Conservation (phyloP, 345 rosid genomes). For the Arabidopsis suecica region DNA sequence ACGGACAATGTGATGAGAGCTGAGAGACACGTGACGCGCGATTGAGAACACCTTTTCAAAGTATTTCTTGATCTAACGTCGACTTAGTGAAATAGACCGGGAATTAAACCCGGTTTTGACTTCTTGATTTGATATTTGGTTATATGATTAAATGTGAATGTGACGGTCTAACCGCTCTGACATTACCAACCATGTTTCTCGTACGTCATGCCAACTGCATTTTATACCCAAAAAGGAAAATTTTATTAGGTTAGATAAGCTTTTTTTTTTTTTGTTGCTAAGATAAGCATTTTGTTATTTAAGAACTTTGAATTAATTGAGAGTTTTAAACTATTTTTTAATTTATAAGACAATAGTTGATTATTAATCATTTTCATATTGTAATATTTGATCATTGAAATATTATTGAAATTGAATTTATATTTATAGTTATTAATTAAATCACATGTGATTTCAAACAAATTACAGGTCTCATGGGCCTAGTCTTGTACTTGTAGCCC, state of each 20-base stretch:
- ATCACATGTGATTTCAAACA: no score
- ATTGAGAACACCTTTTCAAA: slow-evolving; percentile 6
- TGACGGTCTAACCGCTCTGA: slow-evolving; percentile 20
- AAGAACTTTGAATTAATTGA: not conserved
- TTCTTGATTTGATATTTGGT: not conserved
- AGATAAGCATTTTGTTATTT: not conserved
- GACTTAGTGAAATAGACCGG: slow-evolving; percentile 25
- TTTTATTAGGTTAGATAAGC: not conserved
- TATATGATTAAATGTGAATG: not conserved
- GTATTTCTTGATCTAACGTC: not conserved
- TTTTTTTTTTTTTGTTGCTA: not conserved
- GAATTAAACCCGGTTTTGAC: slow-evolving; percentile 30
- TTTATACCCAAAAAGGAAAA: not conserved
- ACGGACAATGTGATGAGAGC: slow-evolving; percentile 25
- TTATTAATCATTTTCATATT: no score
- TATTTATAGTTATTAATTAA: no score
- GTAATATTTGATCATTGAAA: no score
- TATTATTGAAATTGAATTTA: not conserved
- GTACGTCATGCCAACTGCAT: slow-evolving; percentile 12
- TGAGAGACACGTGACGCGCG: slow-evolving; percentile 37
- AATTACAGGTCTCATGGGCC: no score
- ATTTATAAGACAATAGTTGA: not conserved
- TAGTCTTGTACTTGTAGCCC: no score
- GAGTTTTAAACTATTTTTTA: not conserved
- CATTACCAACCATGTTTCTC: slow-evolving; percentile 12